A percentile compares a stretch with the other conserved stretches of the same genome.
These are phyloP conservation scores for Aspergillus novoparasiticus DNA, from an alignment of 2,329 filamentous ascomycete species.

Conservation along the genomic window DNA sequence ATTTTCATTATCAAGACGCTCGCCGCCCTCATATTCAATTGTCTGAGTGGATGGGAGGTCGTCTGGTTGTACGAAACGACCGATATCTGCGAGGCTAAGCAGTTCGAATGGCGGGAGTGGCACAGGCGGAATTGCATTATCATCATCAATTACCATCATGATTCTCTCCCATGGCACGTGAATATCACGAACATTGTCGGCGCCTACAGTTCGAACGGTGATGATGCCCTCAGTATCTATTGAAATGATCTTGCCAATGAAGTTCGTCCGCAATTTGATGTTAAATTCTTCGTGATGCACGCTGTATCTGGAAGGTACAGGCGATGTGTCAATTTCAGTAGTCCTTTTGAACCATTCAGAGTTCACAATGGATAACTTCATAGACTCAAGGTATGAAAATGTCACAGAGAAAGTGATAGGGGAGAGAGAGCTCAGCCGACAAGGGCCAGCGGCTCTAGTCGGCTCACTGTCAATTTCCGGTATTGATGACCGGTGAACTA, in stretches of 20 bases:
- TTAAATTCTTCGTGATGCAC: slow-evolving; percentile 19
- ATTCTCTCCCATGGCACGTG: slow-evolving; percentile 52
- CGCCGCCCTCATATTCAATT: slow-evolving; percentile 32
- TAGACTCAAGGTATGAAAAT: slow-evolving; percentile 18
- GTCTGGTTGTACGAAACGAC: neutral
- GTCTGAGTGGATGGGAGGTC: slow-evolving; percentile 27
- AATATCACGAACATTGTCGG: slow-evolving; percentile 53
- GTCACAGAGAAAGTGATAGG: slow-evolving; percentile 16
- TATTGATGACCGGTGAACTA: slow-evolving; percentile 18
- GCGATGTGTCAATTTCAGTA: slow-evolving; percentile 17
- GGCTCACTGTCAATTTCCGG: neutral
- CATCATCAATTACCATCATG: slow-evolving; percentile 46
- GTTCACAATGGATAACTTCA: slow-evolving; percentile 20
- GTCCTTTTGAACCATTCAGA: slow-evolving; percentile 26
- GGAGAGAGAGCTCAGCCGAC: slow-evolving; percentile 18
- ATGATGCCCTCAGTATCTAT: slow-evolving; percentile 56
- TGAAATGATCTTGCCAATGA: slow-evolving; percentile 61
- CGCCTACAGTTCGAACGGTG: slow-evolving; percentile 56
- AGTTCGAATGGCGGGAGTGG: neutral
- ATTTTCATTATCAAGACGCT: slow-evolving; percentile 45
- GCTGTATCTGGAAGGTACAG: slow-evolving; percentile 20
- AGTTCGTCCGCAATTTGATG: slow-evolving; percentile 37
- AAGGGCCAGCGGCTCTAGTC: slow-evolving; percentile 10
- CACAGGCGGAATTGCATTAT: slow-evolving; percentile 16
- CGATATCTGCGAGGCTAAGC: neutral